Percentiles rank a stretch among this genome's conserved stretches.
These are phyloP conservation scores for Sarocladium brachiariae DNA, from an alignment of 2,329 filamentous ascomycete species.

Conservation along the genomic window DNA sequence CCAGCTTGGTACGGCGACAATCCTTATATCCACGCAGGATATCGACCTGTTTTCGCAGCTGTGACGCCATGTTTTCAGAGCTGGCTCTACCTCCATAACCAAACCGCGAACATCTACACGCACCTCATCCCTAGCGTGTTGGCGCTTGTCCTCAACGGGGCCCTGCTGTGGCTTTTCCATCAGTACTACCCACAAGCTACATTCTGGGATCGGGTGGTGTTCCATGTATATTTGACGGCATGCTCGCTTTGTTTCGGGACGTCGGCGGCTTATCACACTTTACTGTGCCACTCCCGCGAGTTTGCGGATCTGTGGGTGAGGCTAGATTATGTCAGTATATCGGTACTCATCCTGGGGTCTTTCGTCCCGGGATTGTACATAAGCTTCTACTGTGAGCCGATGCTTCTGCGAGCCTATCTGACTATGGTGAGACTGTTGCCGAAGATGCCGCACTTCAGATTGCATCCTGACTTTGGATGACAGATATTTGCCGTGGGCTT, in stretches of 20 bases:
- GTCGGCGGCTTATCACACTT: constrained; percentile 31
- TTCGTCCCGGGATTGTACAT: constrained; percentile 34
- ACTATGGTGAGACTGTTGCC: constrained; percentile 23
- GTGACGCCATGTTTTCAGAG: constrained; percentile 29
- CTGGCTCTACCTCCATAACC: constrained; percentile 31
- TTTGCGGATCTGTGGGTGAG: constrained; percentile 29
- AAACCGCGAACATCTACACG: constrained; percentile 27
- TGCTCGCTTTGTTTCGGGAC: constrained; percentile 28
- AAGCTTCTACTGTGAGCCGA: constrained; percentile 31
- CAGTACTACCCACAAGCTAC: constrained; percentile 25
- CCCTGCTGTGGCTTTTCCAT: constrained; percentile 18
- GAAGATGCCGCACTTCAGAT: neutral
- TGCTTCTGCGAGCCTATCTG: constrained; percentile 26
- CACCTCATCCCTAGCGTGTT: constrained; percentile 34
- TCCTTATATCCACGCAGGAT: constrained; percentile 32
- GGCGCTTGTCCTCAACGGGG: constrained; percentile 24
- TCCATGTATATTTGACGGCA: constrained; percentile 31
- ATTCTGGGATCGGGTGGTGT: constrained; percentile 28
- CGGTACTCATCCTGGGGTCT: constrained; percentile 29
- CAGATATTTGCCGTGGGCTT: constrained; percentile 28
- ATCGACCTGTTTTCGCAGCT: constrained; percentile 34
- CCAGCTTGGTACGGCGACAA: constrained; percentile 37
- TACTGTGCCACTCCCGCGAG: constrained; percentile 31
- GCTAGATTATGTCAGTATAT: constrained; percentile 31
- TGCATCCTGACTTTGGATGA: neutral